Evolutionary conservation across 2,329 filamentous ascomycete species (phyloP), one percentile per base, ranked within the genome.

Genomic region (Xylaria digitata): DNA sequence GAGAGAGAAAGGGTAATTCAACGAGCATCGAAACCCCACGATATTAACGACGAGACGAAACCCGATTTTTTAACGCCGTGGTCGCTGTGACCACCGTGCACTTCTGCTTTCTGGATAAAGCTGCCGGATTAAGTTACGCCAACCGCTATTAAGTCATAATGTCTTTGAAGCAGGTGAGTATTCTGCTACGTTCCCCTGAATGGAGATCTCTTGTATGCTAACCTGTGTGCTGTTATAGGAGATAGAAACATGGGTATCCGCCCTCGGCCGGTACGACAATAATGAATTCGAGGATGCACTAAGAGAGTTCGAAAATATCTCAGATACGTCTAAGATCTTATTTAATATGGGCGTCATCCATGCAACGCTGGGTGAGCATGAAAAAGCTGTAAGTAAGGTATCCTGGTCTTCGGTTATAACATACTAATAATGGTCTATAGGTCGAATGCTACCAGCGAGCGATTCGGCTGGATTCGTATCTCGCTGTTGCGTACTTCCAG

Each of bases 341-440:
- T 99, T 99, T 85, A 99, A 99, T 77, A 96, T 95, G 81, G 96
- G 96, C 73, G 95, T 99, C 45, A 98, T 99, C 75, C 92, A 97
- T 83, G 96, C 96, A 45, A 98, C 96, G 0, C 85, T 99, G 19
- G 96, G 96, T 73, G 94, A 98, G 79, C 96, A 99, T 81, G 92
- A 95, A 78, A 94, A 93, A 84, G 96, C 96, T 77, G 95, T 97
- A 85, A 80, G 93, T 85, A 43, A 49, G 56, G 23, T 9, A 49
- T 6, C 19, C 45, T 42, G 23, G 34, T 32, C 11, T 19, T 40
- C 17, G 8, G 40, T 55, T 53, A 23, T 26, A 34, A 43, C 34
- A 46, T 56, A 50, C 68, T 69, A 70, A 72, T 67, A 70, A 54
- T 23, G 17, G 13, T 48, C 21, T 30, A 71, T 75, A 97, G 94